Percentiles rank a stretch among this genome's conserved stretches.
Evolutionary conservation across 208 protist genomes (phyloP).

Genomic region (Trypanosoma scelopori): DNA sequence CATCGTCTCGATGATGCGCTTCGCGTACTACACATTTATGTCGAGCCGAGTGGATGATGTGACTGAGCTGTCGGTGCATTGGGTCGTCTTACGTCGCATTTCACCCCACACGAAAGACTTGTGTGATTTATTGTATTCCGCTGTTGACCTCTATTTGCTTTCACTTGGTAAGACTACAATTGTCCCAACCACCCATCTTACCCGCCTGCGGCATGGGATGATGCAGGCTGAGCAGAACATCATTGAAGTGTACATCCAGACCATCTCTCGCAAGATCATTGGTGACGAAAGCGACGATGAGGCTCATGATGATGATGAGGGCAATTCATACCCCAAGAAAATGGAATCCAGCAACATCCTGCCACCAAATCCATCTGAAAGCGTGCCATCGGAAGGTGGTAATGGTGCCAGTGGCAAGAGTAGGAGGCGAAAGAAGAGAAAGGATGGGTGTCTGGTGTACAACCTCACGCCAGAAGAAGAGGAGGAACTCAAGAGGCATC

Average conservation of each 20-base stretch:
- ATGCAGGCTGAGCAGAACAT: conserved; percentile 76
- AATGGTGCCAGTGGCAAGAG: conserved; percentile 16
- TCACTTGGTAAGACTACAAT: conserved; percentile 69
- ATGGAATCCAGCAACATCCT: too few species aligned
- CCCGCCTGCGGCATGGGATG: conserved; percentile 77
- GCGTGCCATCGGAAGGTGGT: neutral
- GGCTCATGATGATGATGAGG: conserved; percentile 7
- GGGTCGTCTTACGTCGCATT: conserved; percentile 89
- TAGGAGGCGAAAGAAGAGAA: conserved; percentile 49
- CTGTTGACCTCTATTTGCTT: conserved; percentile 83
- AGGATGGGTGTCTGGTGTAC: conserved; percentile 81
- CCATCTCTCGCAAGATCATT: conserved; percentile 67
- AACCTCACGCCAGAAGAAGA: conserved; percentile 75
- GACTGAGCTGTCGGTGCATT: conserved; percentile 80
- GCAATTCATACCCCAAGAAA: neutral
- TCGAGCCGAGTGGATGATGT: conserved; percentile 59
- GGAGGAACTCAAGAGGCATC: conserved; percentile 57
- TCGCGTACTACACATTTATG: conserved; percentile 87
- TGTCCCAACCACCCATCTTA: conserved; percentile 77
- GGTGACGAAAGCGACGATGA: conserved; percentile 48
- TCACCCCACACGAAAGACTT: conserved; percentile 74
- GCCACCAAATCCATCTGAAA: too few species aligned
- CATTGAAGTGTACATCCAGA: conserved; percentile 81
- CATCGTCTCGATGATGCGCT: conserved; percentile 85
- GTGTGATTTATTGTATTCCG: conserved; percentile 80